Base-by-base conservation (phyloP, 495 filamentous ascomycete genomes). In the Penicillium crystallinum region DNA sequence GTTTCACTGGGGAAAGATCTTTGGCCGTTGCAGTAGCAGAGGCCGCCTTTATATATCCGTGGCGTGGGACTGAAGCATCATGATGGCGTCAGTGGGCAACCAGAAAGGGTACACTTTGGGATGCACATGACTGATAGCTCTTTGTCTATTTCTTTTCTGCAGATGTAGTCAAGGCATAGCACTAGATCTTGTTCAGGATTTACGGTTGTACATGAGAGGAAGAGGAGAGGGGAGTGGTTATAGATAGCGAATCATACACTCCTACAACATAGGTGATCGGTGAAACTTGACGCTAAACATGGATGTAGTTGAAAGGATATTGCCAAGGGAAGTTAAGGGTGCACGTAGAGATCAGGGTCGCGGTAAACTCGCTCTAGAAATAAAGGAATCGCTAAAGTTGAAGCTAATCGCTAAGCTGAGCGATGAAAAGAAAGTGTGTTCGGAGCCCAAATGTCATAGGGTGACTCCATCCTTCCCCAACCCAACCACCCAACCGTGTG, bases 51-150 rank as follows among this genome's bases (percentile, higher is more conserved):
- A 61, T 53, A 42, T 2, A n/a, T n/a, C 23, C 35, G 42, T 8
- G 22, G 21, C 23, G 45, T 54, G 52, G 49, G 40, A 52, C 45
- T 37, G 23, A 1, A 17, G 30, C 44, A 54, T 54, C 52, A 54
- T 54, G 0, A 54, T 47, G 52, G 35, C 63, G 63, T 66, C 60
- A 66, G 57, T 56, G 52, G 52, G 36, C 2, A 35, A 46, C 29
- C 43, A 9, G 21, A 34, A 46, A 46, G 9, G 29, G 14, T 6
- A 17, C 19, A 41, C 4, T 14, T 9, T n/a, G 33, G 12, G 12
- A 33, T 9, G 2, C 12, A 35, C 11, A 3, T 27, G 23, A 27
- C 7, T 27, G n/a, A n/a, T n/a, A n/a, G n/a, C n/a, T 31, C 29
- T 31, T 31, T 31, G 11, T 29, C 25, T 8, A 29, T 29, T 29